These are phyloP conservation scores for Lizanozyma gosingica DNA, from an alignment of 1,139 yeast species.

Conservation along the genomic window DNA sequence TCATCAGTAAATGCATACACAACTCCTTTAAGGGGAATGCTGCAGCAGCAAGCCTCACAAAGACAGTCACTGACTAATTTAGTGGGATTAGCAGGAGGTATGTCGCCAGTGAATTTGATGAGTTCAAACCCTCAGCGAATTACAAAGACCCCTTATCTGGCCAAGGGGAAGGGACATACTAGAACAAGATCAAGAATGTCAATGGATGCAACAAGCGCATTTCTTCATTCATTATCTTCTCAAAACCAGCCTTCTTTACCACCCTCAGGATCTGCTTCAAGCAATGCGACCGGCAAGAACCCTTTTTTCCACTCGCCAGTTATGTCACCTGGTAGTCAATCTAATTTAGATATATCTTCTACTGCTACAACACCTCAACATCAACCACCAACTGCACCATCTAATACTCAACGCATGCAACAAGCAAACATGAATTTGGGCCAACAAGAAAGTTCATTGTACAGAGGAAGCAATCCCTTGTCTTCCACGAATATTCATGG, in stretches of 20 bases:
- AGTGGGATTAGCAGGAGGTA: neutral
- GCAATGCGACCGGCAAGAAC: conserved; percentile 18
- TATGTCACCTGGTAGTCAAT: conserved; percentile 32
- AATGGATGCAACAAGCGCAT: conserved; percentile 20
- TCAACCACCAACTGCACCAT: neutral
- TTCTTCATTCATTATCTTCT: conserved; percentile 8
- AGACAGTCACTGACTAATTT: conserved; percentile 3
- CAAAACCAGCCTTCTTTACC: conserved; percentile 3
- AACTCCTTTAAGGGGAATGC: conserved; percentile 5
- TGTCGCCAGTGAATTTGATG: neutral
- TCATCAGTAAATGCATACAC: conserved; percentile 2
- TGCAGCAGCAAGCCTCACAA: conserved; percentile 11
- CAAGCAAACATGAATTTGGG: neutral
- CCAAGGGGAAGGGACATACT: conserved; percentile 26
- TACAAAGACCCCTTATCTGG: conserved; percentile 22
- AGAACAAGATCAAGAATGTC: conserved; percentile 35
- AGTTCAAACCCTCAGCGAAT: conserved; percentile 10
- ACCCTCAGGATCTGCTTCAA: conserved; percentile 3
- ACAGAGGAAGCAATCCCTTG: no score
- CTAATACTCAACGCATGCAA: neutral
- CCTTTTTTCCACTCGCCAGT: conserved; percentile 40
- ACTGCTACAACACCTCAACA: neutral
- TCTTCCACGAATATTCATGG: neutral
- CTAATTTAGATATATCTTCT: conserved; percentile 5
- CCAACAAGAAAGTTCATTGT: neutral